phyloP scores from a whole-genome alignment of 108 stramenopile genomes.

The Nitzschia sp. region DNA sequence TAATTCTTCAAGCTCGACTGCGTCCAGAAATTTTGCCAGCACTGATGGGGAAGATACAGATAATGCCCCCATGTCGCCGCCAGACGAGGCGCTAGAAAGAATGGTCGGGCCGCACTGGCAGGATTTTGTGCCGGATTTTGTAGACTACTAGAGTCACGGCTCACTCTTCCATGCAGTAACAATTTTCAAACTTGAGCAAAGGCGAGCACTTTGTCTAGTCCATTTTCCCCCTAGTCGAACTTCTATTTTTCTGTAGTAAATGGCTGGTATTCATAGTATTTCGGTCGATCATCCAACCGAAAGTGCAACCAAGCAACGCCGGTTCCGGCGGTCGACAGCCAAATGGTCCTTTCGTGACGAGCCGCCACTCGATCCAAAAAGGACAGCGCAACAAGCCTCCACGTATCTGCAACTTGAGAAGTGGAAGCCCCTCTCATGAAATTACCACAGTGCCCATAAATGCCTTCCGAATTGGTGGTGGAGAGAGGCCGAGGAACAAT shows the following conservation, averaged over 20 bases:
- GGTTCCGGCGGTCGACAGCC: constrained; percentile 78
- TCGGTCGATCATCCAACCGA: constrained; percentile 72
- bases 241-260: constrained; percentile 19
- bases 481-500: background rate
- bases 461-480: constrained; percentile 18
- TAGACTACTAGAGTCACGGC: too few species aligned
- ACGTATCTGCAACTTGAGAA: constrained; percentile 45
- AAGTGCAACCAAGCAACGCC: constrained; percentile 88
- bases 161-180: too few species aligned
- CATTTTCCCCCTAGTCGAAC: too few species aligned
- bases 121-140: too few species aligned
- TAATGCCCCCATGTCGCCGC: too few species aligned
- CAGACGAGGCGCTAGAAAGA: too few species aligned
- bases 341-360: constrained; percentile 36
- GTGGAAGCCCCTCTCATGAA: constrained; percentile 55
- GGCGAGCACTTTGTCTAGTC: too few species aligned
- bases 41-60: too few species aligned
- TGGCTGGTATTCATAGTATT: constrained; percentile 78
- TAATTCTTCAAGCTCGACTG: too few species aligned
- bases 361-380: constrained; percentile 31
- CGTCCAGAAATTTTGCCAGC: too few species aligned
- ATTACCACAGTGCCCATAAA: constrained; percentile 60
- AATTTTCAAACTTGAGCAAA: too few species aligned
- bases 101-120: too few species aligned
- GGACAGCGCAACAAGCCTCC: constrained; percentile 45